These are phyloP conservation scores for Tolypocladium pustulatum DNA, from an alignment of 2,329 filamentous ascomycete species.

Conservation along the genomic window DNA sequence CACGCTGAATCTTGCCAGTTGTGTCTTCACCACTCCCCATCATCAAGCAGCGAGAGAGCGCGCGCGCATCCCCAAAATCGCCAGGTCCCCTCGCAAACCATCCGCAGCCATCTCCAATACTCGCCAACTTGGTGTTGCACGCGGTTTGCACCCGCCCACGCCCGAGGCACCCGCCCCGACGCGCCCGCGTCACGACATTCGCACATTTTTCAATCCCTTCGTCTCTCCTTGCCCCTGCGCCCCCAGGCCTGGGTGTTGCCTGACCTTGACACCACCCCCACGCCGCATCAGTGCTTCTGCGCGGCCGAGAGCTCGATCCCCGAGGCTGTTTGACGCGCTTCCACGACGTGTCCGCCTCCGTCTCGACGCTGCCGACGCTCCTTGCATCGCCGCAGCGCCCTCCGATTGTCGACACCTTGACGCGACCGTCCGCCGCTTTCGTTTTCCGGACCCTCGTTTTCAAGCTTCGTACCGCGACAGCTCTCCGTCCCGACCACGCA, in stretches of 20 bases:
- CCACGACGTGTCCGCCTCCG: slow-evolving; percentile 14
- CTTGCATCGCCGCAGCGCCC: slow-evolving; percentile 8
- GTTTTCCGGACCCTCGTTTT: slow-evolving; percentile 1
- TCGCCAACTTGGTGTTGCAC: slow-evolving; percentile 42
- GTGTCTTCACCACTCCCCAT: slow-evolving; percentile 43
- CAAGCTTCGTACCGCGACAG: slow-evolving; percentile 10
- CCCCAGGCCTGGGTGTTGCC: slow-evolving; percentile 3
- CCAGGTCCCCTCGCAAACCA: slow-evolving; percentile 48
- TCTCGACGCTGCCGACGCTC: slow-evolving; percentile 8
- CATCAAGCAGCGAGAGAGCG: slow-evolving; percentile 33
- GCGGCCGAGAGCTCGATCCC: slow-evolving; percentile 3
- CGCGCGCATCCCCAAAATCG: slow-evolving; percentile 53
- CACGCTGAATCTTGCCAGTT: slow-evolving; percentile 39
- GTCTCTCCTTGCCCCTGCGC: slow-evolving; percentile 4
- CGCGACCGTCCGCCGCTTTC: slow-evolving; percentile 10
- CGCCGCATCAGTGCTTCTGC: slow-evolving; percentile 6
- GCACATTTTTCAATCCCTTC: slow-evolving; percentile 28
- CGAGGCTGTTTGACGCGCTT: slow-evolving; percentile 14
- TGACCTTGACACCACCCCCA: slow-evolving; percentile 7
- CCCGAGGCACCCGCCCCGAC: slow-evolving; percentile 29
- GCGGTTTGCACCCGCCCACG: slow-evolving; percentile 39
- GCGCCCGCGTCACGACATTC: slow-evolving; percentile 27
- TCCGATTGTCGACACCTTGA: slow-evolving; percentile 8
- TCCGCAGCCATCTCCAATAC: slow-evolving; percentile 46
- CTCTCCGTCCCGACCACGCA: not conserved